phyloP scores from a whole-genome alignment of 2,329 filamentous ascomycete genomes.

The Chaetomiaceae sp. region DNA sequence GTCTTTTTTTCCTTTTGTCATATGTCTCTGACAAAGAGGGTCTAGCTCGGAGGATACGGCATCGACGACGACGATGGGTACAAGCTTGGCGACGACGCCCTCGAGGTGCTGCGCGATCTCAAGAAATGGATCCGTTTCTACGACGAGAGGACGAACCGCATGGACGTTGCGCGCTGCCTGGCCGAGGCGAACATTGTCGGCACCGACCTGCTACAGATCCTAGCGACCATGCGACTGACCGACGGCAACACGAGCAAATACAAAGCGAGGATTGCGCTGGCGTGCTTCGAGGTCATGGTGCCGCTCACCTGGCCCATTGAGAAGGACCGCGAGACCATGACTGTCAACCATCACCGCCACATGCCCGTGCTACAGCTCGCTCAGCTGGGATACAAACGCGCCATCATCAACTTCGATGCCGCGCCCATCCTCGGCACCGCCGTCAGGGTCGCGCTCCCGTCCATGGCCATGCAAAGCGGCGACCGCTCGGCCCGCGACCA shows the following conservation, averaged over 20 bases:
- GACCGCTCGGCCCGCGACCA: conserved; percentile 78
- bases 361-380: conserved; percentile 82
- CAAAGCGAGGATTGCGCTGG: conserved; percentile 72
- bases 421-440: conserved; percentile 72
- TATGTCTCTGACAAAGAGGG: conserved; percentile 15
- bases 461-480: conserved; percentile 71
- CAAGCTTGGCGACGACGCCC: conserved; percentile 83
- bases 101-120: conserved; percentile 86
- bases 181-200: conserved; percentile 88
- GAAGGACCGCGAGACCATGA: conserved; percentile 71
- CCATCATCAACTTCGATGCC: conserved; percentile 76
- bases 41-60: conserved; percentile 76
- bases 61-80: conserved; percentile 77
- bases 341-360: conserved; percentile 87
- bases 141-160: conserved; percentile 86
- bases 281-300: conserved; percentile 84
- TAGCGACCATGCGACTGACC: conserved; percentile 73
- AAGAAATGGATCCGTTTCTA: conserved; percentile 93
- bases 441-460: conserved; percentile 73
- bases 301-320: conserved; percentile 93
- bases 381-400: conserved; percentile 84
- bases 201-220: conserved; percentile 83
- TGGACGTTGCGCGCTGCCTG: conserved; percentile 90
- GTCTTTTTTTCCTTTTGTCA: neutral
- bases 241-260: conserved; percentile 66